Conservation (phyloP, 2,329 filamentous ascomycete species). For the Botrytis paeoniae region DNA sequence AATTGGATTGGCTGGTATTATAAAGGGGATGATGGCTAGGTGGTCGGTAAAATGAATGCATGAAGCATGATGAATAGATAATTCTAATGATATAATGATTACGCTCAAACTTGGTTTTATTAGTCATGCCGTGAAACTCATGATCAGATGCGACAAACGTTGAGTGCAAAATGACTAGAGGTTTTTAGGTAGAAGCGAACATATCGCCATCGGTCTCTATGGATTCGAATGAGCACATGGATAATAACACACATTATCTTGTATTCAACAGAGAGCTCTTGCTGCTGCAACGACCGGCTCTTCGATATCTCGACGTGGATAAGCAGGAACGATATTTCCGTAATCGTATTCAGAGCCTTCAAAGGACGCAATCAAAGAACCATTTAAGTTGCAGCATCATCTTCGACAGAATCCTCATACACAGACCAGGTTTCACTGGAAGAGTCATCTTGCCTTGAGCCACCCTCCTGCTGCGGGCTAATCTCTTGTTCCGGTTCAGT, state of each 20-base stretch:
- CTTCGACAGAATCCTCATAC: background rate
- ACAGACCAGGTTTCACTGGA: background rate
- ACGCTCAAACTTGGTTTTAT: background rate
- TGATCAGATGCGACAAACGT: background rate
- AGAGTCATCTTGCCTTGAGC: too few species aligned
- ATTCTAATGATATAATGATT: conserved; percentile 7
- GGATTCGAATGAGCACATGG: background rate
- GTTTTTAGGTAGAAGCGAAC: background rate
- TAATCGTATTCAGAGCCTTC: background rate
- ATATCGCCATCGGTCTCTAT: background rate
- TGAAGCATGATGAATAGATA: background rate
- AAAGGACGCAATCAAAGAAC: background rate
- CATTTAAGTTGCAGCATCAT: background rate
- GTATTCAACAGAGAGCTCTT: background rate
- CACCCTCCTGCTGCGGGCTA: background rate
- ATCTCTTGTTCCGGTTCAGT: background rate
- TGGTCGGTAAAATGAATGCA: background rate
- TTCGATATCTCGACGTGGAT: too few species aligned
- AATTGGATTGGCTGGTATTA: background rate
- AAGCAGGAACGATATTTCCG: background rate
- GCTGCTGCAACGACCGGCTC: background rate
- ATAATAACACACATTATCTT: accelerated
- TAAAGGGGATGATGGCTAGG: too few species aligned
- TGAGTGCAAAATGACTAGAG: background rate
- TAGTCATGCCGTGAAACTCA: background rate